Conservation (phyloP, 1,284 basidiomycete genomes). For the Apiotrichum laibachii region DNA sequence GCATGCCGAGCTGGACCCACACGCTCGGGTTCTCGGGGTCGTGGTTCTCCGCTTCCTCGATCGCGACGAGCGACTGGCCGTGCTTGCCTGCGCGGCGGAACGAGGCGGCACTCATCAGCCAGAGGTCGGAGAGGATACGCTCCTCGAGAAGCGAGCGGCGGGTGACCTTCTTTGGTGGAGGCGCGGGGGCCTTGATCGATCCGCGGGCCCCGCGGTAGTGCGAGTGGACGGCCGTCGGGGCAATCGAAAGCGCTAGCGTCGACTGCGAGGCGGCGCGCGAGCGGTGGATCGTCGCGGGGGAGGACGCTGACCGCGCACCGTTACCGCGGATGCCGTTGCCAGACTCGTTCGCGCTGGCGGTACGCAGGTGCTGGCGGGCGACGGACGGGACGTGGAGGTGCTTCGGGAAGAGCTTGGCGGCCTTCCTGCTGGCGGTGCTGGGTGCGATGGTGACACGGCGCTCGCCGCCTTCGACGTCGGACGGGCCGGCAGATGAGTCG, state of each 20-base stretch:
- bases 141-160: conserved; percentile 63
- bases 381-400: conserved; percentile 45
- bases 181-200: conserved; percentile 21
- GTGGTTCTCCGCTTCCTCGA: conserved; percentile 89
- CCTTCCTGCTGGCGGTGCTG: conserved; percentile 6
- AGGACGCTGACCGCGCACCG: not conserved
- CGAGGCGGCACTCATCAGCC: conserved; percentile 90
- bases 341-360: not conserved
- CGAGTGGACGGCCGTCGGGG: conserved; percentile 80
- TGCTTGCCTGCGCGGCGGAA: conserved; percentile 85
- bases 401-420: conserved; percentile 29
- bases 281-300: conserved; percentile 1
- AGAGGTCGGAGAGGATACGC: conserved; percentile 75
- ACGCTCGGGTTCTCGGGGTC: conserved; percentile 83
- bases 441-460: not conserved
- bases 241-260: conserved; percentile 35
- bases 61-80: conserved; percentile 82
- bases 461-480: conserved; percentile 9
- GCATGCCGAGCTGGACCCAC: conserved; percentile 89
- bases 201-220: conserved; percentile 53
- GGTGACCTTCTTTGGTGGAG: conserved; percentile 21
- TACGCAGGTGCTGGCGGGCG: conserved; percentile 2
- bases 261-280: conserved; percentile 29
- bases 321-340: no score
- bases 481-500: conserved; percentile 7